Evolutionary conservation across 1,139 yeast species (phyloP).

Genomic region (Magnusiomyces ingens): DNA sequence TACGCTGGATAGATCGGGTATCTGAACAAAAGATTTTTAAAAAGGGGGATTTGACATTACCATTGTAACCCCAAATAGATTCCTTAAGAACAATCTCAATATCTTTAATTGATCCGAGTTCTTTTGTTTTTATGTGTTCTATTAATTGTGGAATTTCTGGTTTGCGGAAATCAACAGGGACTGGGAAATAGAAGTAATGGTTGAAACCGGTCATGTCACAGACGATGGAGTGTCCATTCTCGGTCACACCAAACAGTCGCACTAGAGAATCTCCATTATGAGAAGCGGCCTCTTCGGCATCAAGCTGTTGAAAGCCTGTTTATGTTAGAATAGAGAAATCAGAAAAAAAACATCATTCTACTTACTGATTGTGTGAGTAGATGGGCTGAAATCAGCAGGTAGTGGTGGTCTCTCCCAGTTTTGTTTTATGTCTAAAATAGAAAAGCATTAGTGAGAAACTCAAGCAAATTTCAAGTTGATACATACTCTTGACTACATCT

Average conservation of each 20-base stretch:
- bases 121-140: conserved; percentile 36
- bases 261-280: conserved; percentile 48
- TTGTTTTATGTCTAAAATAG: too few species aligned
- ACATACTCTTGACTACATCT: too few species aligned
- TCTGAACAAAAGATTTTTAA: conserved; percentile 64
- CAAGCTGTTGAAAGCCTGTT: conserved; percentile 75
- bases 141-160: conserved; percentile 47
- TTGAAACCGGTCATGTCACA: conserved; percentile 85
- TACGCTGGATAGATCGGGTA: conserved; percentile 55
- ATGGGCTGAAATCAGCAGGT: too few species aligned
- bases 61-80: conserved; percentile 90
- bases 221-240: conserved; percentile 75
- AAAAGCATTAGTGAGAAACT: too few species aligned
- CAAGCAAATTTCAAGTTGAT: too few species aligned
- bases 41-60: conserved; percentile 71
- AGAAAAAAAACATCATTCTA: not conserved
- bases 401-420: too few species aligned
- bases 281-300: conserved; percentile 74
- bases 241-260: conserved; percentile 88
- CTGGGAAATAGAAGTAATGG: conserved; percentile 90
- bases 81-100: conserved; percentile 67
- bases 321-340: not conserved
- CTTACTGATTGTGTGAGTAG: not conserved
- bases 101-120: conserved; percentile 35
- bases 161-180: conserved; percentile 67